A percentile compares a stretch with the other conserved stretches of the same genome.
phyloP scores from a whole-genome alignment of 2,329 filamentous ascomycete genomes.

The Zymoseptoria brevis region DNA sequence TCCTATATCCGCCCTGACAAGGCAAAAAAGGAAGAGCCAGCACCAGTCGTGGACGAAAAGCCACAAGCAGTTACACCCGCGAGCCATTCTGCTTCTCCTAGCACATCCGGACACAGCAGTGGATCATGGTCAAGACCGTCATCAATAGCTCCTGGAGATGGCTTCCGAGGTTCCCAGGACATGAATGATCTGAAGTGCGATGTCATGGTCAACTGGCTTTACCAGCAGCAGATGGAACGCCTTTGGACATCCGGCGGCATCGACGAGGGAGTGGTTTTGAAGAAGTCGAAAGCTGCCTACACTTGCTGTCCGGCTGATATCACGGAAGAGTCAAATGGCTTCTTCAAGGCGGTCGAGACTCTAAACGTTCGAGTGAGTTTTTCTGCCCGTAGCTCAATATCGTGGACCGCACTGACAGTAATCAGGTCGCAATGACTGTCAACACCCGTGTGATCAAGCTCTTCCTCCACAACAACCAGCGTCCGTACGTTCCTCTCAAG shows the following conservation, averaged over 20 bases:
- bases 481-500: slow-evolving; percentile 51
- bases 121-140: slow-evolving; percentile 27
- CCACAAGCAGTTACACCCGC: slow-evolving; percentile 4
- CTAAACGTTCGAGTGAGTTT: slow-evolving; percentile 48
- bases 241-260: slow-evolving; percentile 42
- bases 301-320: slow-evolving; percentile 45
- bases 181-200: slow-evolving; percentile 50
- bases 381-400: neutral
- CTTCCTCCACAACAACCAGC: slow-evolving; percentile 45
- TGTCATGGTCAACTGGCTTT: slow-evolving; percentile 57
- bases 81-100: neutral
- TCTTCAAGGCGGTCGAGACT: slow-evolving; percentile 43
- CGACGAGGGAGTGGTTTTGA: slow-evolving; percentile 50
- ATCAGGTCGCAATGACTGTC: slow-evolving; percentile 58
- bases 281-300: slow-evolving; percentile 45
- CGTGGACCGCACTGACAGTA: neutral
- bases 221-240: slow-evolving; percentile 52
- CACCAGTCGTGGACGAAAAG: slow-evolving; percentile 12
- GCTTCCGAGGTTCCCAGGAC: slow-evolving; percentile 33
- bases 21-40: slow-evolving; percentile 11
- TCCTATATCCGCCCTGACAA: slow-evolving; percentile 18
- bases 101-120: slow-evolving; percentile 19
- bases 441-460: slow-evolving; percentile 57
- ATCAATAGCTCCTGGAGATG: slow-evolving; percentile 29
- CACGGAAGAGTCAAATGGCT: slow-evolving; percentile 37